These are phyloP conservation scores for Sclerotinia minor DNA, from an alignment of 2,329 filamentous ascomycete genomes.

Conservation along the genomic window DNA sequence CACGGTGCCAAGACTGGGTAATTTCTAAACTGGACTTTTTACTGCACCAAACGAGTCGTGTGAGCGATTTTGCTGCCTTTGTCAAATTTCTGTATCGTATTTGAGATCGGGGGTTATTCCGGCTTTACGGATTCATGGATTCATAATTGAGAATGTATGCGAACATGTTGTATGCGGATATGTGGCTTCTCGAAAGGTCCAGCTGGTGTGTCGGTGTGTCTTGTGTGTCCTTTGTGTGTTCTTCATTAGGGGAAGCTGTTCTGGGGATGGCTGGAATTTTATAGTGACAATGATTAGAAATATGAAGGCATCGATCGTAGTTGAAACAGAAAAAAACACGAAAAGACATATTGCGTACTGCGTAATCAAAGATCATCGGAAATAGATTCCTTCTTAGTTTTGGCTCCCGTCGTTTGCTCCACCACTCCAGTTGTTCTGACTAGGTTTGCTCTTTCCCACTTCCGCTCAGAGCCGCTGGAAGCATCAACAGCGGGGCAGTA, in stretches of 20 bases:
- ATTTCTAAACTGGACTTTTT: neutral
- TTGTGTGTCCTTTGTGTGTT: neutral
- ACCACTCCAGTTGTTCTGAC: neutral
- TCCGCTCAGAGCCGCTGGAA: constrained; percentile 10
- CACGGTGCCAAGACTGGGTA: neutral
- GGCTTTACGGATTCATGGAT: neutral
- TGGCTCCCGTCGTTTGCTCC: neutral
- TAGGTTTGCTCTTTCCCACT: neutral
- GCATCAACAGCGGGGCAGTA: neutral
- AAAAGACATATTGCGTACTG: neutral
- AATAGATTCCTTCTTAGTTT: neutral
- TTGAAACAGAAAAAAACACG: neutral
- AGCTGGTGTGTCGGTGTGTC: neutral
- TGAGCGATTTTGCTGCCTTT: constrained; percentile 3
- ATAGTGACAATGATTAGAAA: neutral
- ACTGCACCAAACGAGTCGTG: constrained; percentile 4
- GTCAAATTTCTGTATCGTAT: neutral
- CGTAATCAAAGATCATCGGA: neutral
- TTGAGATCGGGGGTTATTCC: neutral
- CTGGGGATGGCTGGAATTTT: neutral
- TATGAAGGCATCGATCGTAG: neutral
- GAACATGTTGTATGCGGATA: neutral
- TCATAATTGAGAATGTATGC: neutral
- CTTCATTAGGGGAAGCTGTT: neutral
- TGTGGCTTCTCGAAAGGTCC: neutral